phyloP scores from a whole-genome alignment of 208 protist genomes.

The Trypanosoma mega region DNA sequence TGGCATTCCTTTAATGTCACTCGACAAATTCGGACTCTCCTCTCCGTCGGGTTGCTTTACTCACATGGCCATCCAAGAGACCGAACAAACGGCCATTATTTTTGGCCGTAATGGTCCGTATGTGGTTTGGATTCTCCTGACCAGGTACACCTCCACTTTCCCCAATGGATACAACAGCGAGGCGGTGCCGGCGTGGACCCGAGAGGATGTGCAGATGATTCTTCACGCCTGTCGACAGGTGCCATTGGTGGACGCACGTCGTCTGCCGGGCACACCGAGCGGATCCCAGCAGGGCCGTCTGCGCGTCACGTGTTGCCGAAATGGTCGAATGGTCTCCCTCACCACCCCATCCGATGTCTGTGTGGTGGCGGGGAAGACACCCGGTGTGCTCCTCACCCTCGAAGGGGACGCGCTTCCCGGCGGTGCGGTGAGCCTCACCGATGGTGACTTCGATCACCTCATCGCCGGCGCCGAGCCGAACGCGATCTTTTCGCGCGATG shows the following conservation, averaged over 20 bases:
- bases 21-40: conserved; percentile 6
- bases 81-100: conserved; percentile 12
- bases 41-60: conserved; percentile 21
- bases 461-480: too few relatives aligned
- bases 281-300: conserved; percentile 9
- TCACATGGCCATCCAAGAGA: conserved; percentile 4
- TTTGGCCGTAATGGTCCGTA: conserved; percentile 28
- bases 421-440: too few relatives aligned
- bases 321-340: neutral
- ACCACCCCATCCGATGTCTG: neutral
- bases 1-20: neutral
- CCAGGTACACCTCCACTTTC: neutral
- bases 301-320: conserved; percentile 15
- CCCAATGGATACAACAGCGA: neutral
- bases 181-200: neutral
- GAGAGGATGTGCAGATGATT: conserved; percentile 12
- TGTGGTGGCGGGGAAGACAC: neutral
- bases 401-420: too few relatives aligned
- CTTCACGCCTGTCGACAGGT: conserved; percentile 19
- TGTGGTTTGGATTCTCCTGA: conserved; percentile 15
- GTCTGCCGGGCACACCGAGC: conserved; percentile 15
- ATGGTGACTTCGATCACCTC: too few relatives aligned
- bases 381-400: too few relatives aligned
- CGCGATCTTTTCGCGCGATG: too few relatives aligned
- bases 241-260: conserved; percentile 12